Evolutionary conservation across 1,139 yeast species (phyloP), one percentile per base, ranked within the genome.

Genomic region (Yamadazyma conglobata): DNA sequence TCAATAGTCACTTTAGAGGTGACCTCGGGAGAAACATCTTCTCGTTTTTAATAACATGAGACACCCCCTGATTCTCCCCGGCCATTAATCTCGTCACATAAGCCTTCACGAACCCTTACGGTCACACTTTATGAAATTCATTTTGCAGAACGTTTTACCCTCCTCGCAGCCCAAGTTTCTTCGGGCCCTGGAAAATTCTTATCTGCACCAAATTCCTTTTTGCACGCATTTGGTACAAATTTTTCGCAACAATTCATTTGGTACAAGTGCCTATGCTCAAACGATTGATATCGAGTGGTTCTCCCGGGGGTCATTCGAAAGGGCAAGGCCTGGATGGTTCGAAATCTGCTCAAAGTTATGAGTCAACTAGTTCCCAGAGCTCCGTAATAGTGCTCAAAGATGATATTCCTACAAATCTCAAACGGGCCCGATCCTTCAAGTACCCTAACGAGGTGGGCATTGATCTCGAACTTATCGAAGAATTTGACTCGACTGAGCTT

Each of bases 381-480:
- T 30, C 34, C 3, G 36, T 31, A 22, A 6, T 31, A 10, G 21
- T 36, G 9, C 19, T 30, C 4, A 22, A 22, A 12, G 14, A 17
- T 6, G 40, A 36, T 9, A 29, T 36, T 8, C 40, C 40, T 12
- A 25, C 29, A 7, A 15, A 21, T 11, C 19, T 35, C 10, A 35
- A 31, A 17, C 15, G 39, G 20, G 32, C 39, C 3, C 25, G 15
- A 21, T 32, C 39, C 6, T 29, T 24, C 27, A 22, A 15, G 13
- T 25, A 15, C 15, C 32, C 32, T 10, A 28, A 21, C 14, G 29
- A 28, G 20, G 11, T n/a, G n/a, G 11, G 9, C 9, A 6, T 12
- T 10, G 29, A 27, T 15, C 15, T 22, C 9, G 22, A 4, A 3
- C 8, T 17, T 12, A 33, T 20, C 11, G 15, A 19, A 5, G 28